phyloP scores from a whole-genome alignment of 768 basidiomycete genomes.

The Tubosaeta sp. region DNA sequence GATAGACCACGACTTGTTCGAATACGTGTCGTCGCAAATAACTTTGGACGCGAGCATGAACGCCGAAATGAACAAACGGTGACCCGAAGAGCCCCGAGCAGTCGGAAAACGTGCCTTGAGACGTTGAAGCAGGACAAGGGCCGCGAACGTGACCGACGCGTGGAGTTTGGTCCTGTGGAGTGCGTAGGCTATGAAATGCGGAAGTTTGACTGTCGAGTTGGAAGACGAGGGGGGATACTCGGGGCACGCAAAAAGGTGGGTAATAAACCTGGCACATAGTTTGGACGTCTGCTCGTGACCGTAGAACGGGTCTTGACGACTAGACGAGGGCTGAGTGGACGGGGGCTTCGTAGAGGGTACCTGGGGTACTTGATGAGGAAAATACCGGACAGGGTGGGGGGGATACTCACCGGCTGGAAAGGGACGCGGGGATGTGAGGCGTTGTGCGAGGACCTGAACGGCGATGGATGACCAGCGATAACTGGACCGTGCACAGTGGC shows the following conservation, averaged over 20 bases:
- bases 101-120: constrained; percentile 72
- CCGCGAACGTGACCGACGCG: constrained; percentile 41
- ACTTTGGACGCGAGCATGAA: constrained; percentile 76
- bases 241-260: constrained; percentile 82
- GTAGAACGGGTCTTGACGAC: constrained; percentile 28
- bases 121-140: constrained; percentile 50
- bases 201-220: constrained; percentile 34
- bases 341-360: constrained; percentile 26
- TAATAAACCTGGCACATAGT: constrained; percentile 75
- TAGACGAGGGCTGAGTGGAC: constrained; percentile 26
- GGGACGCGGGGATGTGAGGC: constrained; percentile 24
- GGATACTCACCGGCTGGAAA: constrained; percentile 25
- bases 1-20: constrained; percentile 89
- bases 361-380: constrained; percentile 8
- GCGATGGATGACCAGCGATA: constrained; percentile 25
- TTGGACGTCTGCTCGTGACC: constrained; percentile 74
- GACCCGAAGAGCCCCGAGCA: constrained; percentile 71
- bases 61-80: constrained; percentile 65
- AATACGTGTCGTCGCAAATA: constrained; percentile 93
- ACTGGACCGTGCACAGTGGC: constrained; percentile 32
- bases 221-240: constrained; percentile 58
- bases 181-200: constrained; percentile 64
- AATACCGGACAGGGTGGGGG: background rate
- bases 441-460: constrained; percentile 25
- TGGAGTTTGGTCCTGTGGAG: constrained; percentile 65